Evolutionary conservation across 345 rosid genomes (phyloP).

Genomic region (Brassica rapa): DNA sequence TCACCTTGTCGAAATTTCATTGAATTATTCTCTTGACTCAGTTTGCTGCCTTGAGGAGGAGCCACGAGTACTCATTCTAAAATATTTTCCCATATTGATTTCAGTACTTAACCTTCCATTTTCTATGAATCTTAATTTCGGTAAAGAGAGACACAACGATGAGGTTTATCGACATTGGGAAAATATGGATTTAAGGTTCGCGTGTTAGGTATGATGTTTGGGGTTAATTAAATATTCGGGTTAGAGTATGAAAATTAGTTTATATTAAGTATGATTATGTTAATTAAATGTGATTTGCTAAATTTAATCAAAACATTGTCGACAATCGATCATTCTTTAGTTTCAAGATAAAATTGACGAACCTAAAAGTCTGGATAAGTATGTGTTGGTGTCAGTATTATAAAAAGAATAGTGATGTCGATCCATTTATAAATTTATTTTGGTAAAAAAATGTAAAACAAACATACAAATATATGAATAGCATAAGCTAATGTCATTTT

Average conservation of each 20-base stretch:
- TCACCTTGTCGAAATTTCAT: not conserved
- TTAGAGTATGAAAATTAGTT: not conserved
- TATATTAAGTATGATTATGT: not conserved
- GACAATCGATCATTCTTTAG: not conserved
- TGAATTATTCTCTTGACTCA: not conserved
- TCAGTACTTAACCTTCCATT: not conserved
- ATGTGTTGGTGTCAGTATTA: not conserved
- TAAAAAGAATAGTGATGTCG: not conserved
- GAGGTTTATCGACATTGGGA: not conserved
- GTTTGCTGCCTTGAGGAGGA: not conserved
- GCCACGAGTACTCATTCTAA: not conserved
- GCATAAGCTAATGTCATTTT: not conserved
- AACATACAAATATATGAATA: not conserved
- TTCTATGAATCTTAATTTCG: not conserved
- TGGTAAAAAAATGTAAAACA: not conserved
- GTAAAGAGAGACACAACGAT: not conserved
- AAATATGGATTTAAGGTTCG: not conserved
- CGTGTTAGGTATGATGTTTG: not conserved
- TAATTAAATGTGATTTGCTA: not conserved
- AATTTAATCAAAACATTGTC: not conserved
- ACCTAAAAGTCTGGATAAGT: not conserved
- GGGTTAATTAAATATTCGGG: not conserved
- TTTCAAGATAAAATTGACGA: not conserved
- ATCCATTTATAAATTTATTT: not conserved
- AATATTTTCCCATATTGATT: not conserved